phyloP scores from a whole-genome alignment of 768 basidiomycete genomes.

The Boletellus ananas region DNA sequence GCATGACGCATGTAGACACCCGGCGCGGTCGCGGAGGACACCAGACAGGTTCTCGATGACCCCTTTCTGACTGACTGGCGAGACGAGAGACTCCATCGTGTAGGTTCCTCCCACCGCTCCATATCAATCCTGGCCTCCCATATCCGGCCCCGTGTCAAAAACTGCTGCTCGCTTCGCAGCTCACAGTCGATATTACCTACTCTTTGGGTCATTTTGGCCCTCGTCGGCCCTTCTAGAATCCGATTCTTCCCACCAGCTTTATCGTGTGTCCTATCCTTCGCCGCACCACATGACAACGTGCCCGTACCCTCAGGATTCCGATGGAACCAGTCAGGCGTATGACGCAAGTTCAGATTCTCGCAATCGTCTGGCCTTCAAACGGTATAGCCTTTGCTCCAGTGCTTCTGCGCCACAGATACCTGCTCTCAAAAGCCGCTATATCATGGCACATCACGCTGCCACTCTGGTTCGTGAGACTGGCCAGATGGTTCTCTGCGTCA shows the following conservation, averaged over 20 bases:
- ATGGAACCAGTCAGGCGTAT: constrained; percentile 92
- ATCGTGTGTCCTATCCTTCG: constrained; percentile 48
- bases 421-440: constrained; percentile 32
- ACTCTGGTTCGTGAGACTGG: constrained; percentile 87
- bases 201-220: constrained; percentile 11
- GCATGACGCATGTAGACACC: constrained; percentile 46
- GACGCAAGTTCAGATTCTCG: constrained; percentile 89
- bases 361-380: constrained; percentile 9
- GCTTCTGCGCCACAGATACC: constrained; percentile 9
- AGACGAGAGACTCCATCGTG: constrained; percentile 47
- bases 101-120: constrained; percentile 24
- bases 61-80: constrained; percentile 37
- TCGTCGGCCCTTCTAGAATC: constrained; percentile 52
- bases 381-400: constrained; percentile 14
- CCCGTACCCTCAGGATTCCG: constrained; percentile 58
- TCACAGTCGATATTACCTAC: constrained; percentile 62
- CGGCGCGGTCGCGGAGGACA: constrained; percentile 70
- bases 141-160: constrained; percentile 85
- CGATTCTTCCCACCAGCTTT: constrained; percentile 61
- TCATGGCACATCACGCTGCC: constrained; percentile 79
- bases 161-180: constrained; percentile 81
- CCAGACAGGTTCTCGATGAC: no score
- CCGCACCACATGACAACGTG: neutral
- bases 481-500: constrained; percentile 65
- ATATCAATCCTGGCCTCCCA: constrained; percentile 38